A percentile compares a stretch with the other conserved stretches of the same genome.
Conservation (phyloP, 306 rosid genomes). For the Dalbergia cochinchinensis region DNA sequence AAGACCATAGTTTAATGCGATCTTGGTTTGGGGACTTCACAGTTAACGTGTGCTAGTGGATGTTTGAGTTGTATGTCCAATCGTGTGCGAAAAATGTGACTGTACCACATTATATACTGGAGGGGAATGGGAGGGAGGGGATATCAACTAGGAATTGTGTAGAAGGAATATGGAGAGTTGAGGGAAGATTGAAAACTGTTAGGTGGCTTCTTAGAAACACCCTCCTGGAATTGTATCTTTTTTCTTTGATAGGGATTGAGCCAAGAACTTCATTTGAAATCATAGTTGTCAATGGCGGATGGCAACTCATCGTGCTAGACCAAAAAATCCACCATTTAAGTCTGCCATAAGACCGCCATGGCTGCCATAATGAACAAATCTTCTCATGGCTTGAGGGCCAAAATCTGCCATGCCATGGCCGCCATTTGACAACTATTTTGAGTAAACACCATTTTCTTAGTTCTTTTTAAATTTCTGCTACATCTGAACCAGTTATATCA, state of each 20-base stretch:
- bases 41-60: not conserved
- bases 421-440: no score
- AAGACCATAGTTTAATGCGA: conserved; percentile 3
- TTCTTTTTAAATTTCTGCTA: not conserved
- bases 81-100: not conserved
- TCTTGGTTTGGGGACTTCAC: conserved; percentile 1
- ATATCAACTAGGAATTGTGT: not conserved
- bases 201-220: not conserved
- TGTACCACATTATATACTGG: not conserved
- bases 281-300: no score
- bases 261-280: not conserved
- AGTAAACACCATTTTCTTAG: not conserved
- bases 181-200: not conserved
- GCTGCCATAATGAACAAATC: no score
- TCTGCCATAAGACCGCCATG: no score
- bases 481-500: not conserved
- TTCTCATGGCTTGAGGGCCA: no score
- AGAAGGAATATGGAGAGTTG: not conserved
- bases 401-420: no score
- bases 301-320: no score
- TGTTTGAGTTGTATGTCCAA: not conserved
- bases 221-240: not conserved
- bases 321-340: no score
- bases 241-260: not conserved
- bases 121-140: not conserved